phyloP scores from a whole-genome alignment of 1,284 basidiomycete species.

The Sanghuangporus sanghuang region DNA sequence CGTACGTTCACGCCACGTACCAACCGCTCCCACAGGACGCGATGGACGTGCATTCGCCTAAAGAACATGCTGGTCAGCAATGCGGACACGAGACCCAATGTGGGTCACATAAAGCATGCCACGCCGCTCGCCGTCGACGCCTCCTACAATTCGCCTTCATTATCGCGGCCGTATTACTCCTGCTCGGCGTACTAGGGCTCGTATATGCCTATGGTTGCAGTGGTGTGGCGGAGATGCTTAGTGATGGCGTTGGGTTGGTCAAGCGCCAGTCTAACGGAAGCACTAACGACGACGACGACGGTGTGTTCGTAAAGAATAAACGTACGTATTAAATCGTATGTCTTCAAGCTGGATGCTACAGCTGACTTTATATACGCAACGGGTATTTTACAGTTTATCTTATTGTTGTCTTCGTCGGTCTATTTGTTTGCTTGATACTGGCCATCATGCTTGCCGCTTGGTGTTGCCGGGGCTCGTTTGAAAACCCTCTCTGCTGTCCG shows the following conservation, averaged over 20 bases:
- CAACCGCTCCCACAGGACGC: constrained; percentile 15
- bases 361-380: background rate
- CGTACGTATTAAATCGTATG: background rate
- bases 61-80: background rate
- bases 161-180: background rate
- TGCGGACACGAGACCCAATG: background rate
- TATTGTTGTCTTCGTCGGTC: constrained; percentile 32
- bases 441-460: constrained; percentile 49
- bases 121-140: constrained; percentile 4
- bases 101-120: constrained; percentile 6
- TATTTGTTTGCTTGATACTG: constrained; percentile 58
- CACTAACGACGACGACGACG: background rate
- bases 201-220: constrained; percentile 1
- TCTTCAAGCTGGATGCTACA: background rate
- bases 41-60: constrained; percentile 9
- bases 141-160: background rate
- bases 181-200: background rate
- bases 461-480: constrained; percentile 54
- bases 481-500: constrained; percentile 57
- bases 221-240: background rate
- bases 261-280: constrained; percentile 4
- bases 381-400: constrained; percentile 29
- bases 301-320: constrained; percentile 16
- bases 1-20: constrained; percentile 1
- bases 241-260: constrained; percentile 7